These are phyloP conservation scores for Magnaporthiopsis incrustans DNA, from an alignment of 2,329 filamentous ascomycete genomes.

Conservation along the genomic window DNA sequence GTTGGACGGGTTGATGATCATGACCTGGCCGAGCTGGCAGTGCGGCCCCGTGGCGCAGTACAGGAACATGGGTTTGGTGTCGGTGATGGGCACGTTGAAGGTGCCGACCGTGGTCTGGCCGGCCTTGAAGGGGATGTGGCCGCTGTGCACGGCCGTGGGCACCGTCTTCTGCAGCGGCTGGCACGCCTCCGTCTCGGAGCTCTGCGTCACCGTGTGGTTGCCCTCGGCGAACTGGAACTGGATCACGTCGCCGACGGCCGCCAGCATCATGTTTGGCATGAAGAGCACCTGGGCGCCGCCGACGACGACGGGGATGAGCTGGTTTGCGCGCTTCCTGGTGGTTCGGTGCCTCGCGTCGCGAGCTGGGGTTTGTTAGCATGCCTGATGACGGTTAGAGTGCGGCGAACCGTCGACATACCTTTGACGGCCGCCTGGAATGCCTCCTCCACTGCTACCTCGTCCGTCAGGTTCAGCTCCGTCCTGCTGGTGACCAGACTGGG, in stretches of 20 bases:
- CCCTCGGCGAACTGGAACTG: conserved; percentile 19
- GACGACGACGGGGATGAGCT: conserved; percentile 12
- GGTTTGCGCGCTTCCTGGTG: conserved; percentile 1
- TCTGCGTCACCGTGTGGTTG: conserved; percentile 28
- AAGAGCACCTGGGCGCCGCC: conserved; percentile 13
- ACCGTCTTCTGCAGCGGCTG: conserved; percentile 26
- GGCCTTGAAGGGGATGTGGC: conserved; percentile 29
- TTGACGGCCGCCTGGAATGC: background rate
- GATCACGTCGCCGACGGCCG: conserved; percentile 15
- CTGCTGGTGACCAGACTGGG: background rate
- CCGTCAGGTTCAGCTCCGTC: background rate
- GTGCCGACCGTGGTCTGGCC: conserved; percentile 31
- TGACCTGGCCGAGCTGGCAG: conserved; percentile 7
- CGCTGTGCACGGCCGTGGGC: conserved; percentile 28
- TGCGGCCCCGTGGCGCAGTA: conserved; percentile 10
- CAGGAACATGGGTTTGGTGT: conserved; percentile 34
- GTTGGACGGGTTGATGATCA: conserved; percentile 9
- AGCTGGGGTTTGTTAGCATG: background rate
- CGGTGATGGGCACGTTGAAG: conserved; percentile 38
- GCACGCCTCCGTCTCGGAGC: conserved; percentile 26
- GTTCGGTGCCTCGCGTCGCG: background rate
- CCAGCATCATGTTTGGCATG: conserved; percentile 13
- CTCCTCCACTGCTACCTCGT: background rate
- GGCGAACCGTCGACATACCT: no score
- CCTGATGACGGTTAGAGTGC: background rate